Evolutionary conservation across 208 protist species (phyloP).

Genomic region (Angomonas deanei): DNA sequence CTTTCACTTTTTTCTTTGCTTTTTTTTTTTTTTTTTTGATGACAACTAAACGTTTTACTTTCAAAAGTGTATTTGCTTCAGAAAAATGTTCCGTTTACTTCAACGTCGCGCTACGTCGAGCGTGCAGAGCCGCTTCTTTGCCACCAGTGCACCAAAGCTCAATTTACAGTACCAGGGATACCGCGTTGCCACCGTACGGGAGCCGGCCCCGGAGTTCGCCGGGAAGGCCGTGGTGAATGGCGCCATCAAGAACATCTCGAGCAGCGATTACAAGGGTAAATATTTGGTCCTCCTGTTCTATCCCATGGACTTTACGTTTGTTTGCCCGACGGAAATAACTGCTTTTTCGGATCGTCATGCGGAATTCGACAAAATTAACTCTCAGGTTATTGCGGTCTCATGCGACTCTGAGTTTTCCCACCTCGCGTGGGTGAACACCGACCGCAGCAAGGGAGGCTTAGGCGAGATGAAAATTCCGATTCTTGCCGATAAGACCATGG

Average conservation of each 20-base stretch:
- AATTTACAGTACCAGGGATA: conserved; percentile 84
- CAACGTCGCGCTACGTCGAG: neutral
- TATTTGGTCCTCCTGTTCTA: conserved; percentile 96
- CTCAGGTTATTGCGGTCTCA: conserved; percentile 90
- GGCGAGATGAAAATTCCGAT: conserved; percentile 95
- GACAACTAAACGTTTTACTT: neutral
- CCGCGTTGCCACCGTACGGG: conserved; percentile 71
- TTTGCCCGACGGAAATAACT: conserved; percentile 97
- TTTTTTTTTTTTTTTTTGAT: conserved; percentile 20
- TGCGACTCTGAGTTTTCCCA: conserved; percentile 94
- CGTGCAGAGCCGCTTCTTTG: conserved; percentile 26
- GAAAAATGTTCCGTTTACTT: neutral
- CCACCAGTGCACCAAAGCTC: conserved; percentile 39
- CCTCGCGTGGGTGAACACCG: conserved; percentile 94
- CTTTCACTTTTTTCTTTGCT: conserved; percentile 4
- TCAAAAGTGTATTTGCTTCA: neutral
- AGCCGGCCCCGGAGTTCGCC: conserved; percentile 86
- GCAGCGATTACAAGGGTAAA: conserved; percentile 90
- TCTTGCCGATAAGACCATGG: conserved; percentile 93
- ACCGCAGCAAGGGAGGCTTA: conserved; percentile 94
- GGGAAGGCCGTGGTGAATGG: conserved; percentile 93
- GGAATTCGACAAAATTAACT: conserved; percentile 90
- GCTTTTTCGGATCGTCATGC: conserved; percentile 89
- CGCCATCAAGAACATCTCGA: conserved; percentile 90
- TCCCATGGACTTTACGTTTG: conserved; percentile 96